Conservation (phyloP, 352 stramenopile species). For the Phytophthora hibernalis region DNA sequence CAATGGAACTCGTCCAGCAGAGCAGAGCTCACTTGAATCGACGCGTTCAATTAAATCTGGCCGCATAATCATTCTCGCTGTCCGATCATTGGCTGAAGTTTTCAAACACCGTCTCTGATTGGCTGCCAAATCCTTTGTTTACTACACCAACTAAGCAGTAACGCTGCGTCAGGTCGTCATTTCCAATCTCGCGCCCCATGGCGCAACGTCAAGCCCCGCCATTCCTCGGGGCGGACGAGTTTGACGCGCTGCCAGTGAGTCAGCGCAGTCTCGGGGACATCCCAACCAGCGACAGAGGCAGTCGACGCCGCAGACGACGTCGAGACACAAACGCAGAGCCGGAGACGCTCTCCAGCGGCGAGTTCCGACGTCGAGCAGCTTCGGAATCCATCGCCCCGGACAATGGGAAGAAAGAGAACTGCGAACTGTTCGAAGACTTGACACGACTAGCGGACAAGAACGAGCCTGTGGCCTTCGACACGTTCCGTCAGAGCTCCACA, state of each 20-base stretch:
- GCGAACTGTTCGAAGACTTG: slow-evolving; percentile 49
- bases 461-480: slow-evolving; percentile 51
- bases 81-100: slow-evolving; percentile 4
- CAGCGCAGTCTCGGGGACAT: slow-evolving; percentile 9
- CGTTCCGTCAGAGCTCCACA: slow-evolving; percentile 47
- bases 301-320: slow-evolving; percentile 16
- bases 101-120: background rate
- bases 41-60: background rate
- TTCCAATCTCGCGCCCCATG: slow-evolving; percentile 2
- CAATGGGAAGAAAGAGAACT: slow-evolving; percentile 42
- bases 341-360: slow-evolving; percentile 24
- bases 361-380: slow-evolving; percentile 23
- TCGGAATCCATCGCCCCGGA: slow-evolving; percentile 25
- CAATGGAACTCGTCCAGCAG: too few relatives aligned
- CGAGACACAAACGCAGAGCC: slow-evolving; percentile 23
- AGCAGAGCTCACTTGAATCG: background rate
- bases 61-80: slow-evolving; percentile 4
- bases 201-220: slow-evolving; percentile 16
- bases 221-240: slow-evolving; percentile 23
- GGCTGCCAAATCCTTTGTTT: background rate
- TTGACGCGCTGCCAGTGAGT: slow-evolving; percentile 23
- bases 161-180: background rate
- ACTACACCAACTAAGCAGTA: slow-evolving; percentile 4
- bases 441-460: slow-evolving; percentile 60
- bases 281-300: slow-evolving; percentile 20